These are phyloP conservation scores for Candida ponderosae DNA, from an alignment of 805 yeast genomes.

Conservation along the genomic window DNA sequence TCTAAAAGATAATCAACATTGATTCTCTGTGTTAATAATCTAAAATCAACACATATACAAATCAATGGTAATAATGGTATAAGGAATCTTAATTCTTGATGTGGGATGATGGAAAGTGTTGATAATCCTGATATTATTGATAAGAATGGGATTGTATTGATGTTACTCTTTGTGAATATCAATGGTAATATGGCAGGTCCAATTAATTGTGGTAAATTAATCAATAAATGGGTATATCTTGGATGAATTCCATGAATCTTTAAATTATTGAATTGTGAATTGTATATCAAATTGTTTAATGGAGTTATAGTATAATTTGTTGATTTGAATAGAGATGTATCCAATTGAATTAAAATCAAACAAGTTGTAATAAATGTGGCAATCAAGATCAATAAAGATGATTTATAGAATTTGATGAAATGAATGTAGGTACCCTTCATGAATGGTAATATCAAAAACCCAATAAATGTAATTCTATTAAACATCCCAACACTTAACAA, in stretches of 20 bases:
- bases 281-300: slow-evolving; percentile 68
- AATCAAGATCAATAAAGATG: slow-evolving; percentile 23
- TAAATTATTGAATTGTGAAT: slow-evolving; percentile 49
- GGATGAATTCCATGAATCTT: slow-evolving; percentile 81
- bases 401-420: slow-evolving; percentile 26
- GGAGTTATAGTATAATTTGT: slow-evolving; percentile 49
- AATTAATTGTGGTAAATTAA: slow-evolving; percentile 71
- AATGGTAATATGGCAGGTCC: slow-evolving; percentile 63
- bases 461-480: slow-evolving; percentile 78
- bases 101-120: slow-evolving; percentile 68
- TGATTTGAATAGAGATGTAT: slow-evolving; percentile 38
- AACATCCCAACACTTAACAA: slow-evolving; percentile 62
- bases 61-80: slow-evolving; percentile 70
- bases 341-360: slow-evolving; percentile 35
- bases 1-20: slow-evolving; percentile 14
- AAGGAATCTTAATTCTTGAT: slow-evolving; percentile 89
- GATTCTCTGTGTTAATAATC: slow-evolving; percentile 4
- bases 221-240: slow-evolving; percentile 59
- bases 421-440: slow-evolving; percentile 33
- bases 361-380: slow-evolving; percentile 30
- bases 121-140: slow-evolving; percentile 55
- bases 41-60: slow-evolving; percentile 48
- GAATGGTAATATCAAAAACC: slow-evolving; percentile 63
- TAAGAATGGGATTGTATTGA: slow-evolving; percentile 47
- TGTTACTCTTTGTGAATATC: slow-evolving; percentile 22